Percentiles rank a stretch among this genome's conserved stretches.
Evolutionary conservation across 441 rosid genomes (phyloP).

Genomic region (Corymbia citriodora): DNA sequence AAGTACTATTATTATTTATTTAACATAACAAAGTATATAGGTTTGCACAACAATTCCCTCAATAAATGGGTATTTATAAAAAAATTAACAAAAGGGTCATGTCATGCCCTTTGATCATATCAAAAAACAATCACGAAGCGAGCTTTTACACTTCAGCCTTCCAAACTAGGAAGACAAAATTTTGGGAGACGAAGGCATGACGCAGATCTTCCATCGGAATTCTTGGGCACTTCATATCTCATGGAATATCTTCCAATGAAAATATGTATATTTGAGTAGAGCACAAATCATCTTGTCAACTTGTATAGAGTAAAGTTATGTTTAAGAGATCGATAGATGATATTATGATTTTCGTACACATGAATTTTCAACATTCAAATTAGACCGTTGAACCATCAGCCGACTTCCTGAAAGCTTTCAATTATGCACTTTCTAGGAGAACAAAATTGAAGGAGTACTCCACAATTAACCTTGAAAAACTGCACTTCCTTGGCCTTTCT

Average conservation of each 20-base stretch:
- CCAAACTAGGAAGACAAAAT: background rate
- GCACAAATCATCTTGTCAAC: background rate
- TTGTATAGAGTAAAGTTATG: background rate
- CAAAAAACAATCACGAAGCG: background rate
- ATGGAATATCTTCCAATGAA: background rate
- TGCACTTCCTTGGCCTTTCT: background rate
- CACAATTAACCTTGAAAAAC: background rate
- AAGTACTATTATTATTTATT: background rate
- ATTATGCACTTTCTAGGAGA: background rate
- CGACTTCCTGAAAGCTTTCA: background rate
- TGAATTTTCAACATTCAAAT: too few relatives aligned
- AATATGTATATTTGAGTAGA: background rate
- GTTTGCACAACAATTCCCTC: background rate
- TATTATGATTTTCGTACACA: background rate
- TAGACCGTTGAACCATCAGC: too few relatives aligned
- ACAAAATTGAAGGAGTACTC: background rate
- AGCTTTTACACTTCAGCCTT: background rate
- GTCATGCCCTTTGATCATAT: background rate
- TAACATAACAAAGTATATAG: background rate
- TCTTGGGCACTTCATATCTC: background rate
- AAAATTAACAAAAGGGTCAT: background rate
- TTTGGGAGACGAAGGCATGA: background rate
- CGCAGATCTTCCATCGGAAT: background rate
- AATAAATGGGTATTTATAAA: background rate
- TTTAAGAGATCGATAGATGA: background rate